A percentile compares a stretch with the other conserved stretches of the same genome.
Evolutionary conservation across 129 eudicot genomes (phyloP).

Genomic region (Centaurea solstitialis): DNA sequence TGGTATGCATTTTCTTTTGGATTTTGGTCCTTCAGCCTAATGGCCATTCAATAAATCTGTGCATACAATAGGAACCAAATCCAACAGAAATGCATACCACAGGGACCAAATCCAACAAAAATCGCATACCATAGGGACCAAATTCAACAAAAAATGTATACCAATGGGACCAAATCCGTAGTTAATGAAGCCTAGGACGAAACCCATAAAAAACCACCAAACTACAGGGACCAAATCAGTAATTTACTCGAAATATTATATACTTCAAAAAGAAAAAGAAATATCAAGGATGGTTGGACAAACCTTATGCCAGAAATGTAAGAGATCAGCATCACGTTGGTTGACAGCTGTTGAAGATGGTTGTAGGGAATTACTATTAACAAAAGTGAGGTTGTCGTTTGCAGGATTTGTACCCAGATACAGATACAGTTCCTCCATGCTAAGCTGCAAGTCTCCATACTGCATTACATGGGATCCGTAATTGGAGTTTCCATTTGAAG

Average conservation of each 20-base stretch:
- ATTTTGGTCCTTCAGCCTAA: no score
- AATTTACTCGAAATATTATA: neutral
- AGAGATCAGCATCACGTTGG: slow-evolving; percentile 93
- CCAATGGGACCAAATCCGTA: no score
- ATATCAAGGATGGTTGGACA: slow-evolving; percentile 7
- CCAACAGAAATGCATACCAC: no score
- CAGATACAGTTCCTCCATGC: slow-evolving; percentile 53
- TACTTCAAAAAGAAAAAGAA: neutral
- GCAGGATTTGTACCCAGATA: slow-evolving; percentile 89
- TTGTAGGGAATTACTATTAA: slow-evolving; percentile 45
- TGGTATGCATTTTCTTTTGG: no score
- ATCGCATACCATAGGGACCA: no score
- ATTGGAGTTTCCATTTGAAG: slow-evolving; percentile 57
- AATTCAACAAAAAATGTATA: no score
- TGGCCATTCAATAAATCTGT: no score
- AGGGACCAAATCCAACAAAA: no score
- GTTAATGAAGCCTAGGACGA: no score
- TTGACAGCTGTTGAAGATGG: slow-evolving; percentile 67
- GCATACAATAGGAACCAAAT: no score
- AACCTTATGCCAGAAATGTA: slow-evolving; percentile 94
- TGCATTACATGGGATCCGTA: slow-evolving; percentile 99
- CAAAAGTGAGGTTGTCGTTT: slow-evolving; percentile 62
- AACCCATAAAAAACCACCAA: no score
- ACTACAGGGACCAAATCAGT: no score
- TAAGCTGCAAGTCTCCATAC: slow-evolving; percentile 80